Evolutionary conservation across 345 rosid genomes (phyloP).

Genomic region (Populus deltoides): DNA sequence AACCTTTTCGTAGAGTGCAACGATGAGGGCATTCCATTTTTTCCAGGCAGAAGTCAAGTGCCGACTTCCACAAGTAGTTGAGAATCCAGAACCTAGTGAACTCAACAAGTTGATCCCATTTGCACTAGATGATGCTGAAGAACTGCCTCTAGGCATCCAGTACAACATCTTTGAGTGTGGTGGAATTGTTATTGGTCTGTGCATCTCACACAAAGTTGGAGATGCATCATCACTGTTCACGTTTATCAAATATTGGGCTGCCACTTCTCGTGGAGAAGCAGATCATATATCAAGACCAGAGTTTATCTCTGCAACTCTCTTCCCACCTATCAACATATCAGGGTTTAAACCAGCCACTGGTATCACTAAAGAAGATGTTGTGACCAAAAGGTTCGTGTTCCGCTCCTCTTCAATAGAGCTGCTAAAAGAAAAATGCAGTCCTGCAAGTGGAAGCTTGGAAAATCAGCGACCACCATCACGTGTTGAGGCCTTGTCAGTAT

Average conservation of each 20-base stretch:
- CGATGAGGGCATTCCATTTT: constrained; percentile 30
- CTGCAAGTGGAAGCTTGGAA: neutral
- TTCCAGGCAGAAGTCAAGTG: constrained; percentile 18
- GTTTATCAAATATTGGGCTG: constrained; percentile 37
- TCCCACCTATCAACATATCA: constrained; percentile 16
- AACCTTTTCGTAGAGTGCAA: constrained; percentile 24
- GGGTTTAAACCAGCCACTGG: constrained; percentile 13
- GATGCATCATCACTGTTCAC: constrained; percentile 39
- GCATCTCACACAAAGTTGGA: constrained; percentile 40
- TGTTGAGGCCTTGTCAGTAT: constrained; percentile 40
- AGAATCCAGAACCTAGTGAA: constrained; percentile 14
- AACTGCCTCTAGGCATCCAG: constrained; percentile 26
- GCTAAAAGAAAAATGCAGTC: constrained; percentile 1
- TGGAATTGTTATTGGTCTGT: constrained; percentile 36
- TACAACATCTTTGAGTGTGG: constrained; percentile 40
- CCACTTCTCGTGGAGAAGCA: constrained; percentile 19
- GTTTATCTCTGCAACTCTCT: constrained; percentile 13
- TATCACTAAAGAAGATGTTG: constrained; percentile 5
- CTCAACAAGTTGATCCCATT: constrained; percentile 28
- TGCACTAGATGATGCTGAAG: constrained; percentile 8
- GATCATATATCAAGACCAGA: neutral
- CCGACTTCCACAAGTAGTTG: constrained; percentile 15
- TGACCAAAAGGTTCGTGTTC: constrained; percentile 15
- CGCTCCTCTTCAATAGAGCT: neutral
- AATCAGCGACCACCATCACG: constrained; percentile 23